phyloP scores from a whole-genome alignment of 345 rosid genomes.

The Noccaea caerulescens region DNA sequence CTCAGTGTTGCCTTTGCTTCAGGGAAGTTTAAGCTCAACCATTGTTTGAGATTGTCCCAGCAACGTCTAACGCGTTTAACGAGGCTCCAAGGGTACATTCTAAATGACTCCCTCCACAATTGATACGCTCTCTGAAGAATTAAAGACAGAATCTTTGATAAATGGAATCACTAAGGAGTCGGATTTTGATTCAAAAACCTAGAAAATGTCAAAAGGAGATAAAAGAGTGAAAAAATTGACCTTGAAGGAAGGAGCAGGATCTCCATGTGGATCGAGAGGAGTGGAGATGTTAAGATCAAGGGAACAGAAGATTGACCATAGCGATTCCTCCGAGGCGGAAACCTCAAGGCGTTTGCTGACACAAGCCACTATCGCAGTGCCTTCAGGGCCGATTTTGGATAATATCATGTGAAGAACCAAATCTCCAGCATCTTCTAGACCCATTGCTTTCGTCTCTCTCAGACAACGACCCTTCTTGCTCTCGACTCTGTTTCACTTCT shows the following conservation, averaged over 20 bases:
- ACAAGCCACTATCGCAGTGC: slow-evolving; percentile 55
- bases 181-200: not conserved
- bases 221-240: slow-evolving; percentile 38
- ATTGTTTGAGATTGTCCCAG: slow-evolving; percentile 67
- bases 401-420: slow-evolving; percentile 59
- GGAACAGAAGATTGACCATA: slow-evolving; percentile 73
- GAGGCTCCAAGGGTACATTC: slow-evolving; percentile 83
- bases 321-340: slow-evolving; percentile 67
- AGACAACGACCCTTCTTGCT: not conserved
- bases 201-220: not conserved
- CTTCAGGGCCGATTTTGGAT: slow-evolving; percentile 56
- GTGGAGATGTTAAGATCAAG: slow-evolving; percentile 63
- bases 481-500: not conserved
- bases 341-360: slow-evolving; percentile 56
- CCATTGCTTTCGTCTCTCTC: slow-evolving; percentile 46
- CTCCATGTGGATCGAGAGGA: slow-evolving; percentile 70
- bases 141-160: not conserved
- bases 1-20: slow-evolving; percentile 72
- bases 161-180: too few species aligned
- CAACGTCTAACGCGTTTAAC: slow-evolving; percentile 73
- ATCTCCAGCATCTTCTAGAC: slow-evolving; percentile 68
- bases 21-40: slow-evolving; percentile 70
- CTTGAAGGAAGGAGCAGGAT: slow-evolving; percentile 70
- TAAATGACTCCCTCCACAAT: slow-evolving; percentile 72
- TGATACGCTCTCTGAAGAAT: slow-evolving; percentile 60